Percentiles rank a stretch among this genome's conserved stretches.
Evolutionary conservation across 2,329 filamentous ascomycete genomes (phyloP).

Genomic region (Capronia epimyces): DNA sequence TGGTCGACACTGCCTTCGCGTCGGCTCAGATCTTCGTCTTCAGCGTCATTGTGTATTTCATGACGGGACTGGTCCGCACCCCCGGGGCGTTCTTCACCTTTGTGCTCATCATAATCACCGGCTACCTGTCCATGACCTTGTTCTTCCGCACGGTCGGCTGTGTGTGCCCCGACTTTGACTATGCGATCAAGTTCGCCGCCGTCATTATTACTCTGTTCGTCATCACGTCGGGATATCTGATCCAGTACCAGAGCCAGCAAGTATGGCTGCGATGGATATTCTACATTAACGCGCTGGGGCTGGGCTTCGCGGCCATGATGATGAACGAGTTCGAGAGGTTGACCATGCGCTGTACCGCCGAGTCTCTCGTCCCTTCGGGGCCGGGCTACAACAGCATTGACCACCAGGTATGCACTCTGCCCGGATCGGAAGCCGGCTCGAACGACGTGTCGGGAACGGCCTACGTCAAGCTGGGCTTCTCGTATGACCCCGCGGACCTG

Average conservation of each 20-base stretch:
- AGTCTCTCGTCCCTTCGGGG: constrained; percentile 66
- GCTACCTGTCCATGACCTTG: constrained; percentile 67
- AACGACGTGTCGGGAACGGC: constrained; percentile 57
- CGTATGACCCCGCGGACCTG: constrained; percentile 60
- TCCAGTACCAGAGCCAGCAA: constrained; percentile 69
- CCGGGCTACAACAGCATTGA: constrained; percentile 64
- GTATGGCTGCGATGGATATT: constrained; percentile 76
- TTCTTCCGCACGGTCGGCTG: constrained; percentile 73
- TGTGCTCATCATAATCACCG: constrained; percentile 62
- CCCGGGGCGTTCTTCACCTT: constrained; percentile 74
- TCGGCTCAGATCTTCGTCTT: constrained; percentile 67
- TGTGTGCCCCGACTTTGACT: constrained; percentile 73
- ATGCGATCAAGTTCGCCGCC: constrained; percentile 75
- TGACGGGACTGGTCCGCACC: constrained; percentile 63
- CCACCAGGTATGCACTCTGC: constrained; percentile 74
- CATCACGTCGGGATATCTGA: constrained; percentile 74
- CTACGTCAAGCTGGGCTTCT: constrained; percentile 65
- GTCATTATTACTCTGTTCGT: constrained; percentile 77
- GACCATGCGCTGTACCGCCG: constrained; percentile 61
- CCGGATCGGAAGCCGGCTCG: constrained; percentile 64
- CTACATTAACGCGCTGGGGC: constrained; percentile 68
- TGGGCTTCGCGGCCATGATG: constrained; percentile 74
- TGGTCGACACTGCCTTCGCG: constrained; percentile 62
- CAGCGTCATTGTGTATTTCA: constrained; percentile 72
- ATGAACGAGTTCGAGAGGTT: constrained; percentile 74